Base-by-base conservation (phyloP, 306 rosid genomes). In the Senna tora region DNA sequence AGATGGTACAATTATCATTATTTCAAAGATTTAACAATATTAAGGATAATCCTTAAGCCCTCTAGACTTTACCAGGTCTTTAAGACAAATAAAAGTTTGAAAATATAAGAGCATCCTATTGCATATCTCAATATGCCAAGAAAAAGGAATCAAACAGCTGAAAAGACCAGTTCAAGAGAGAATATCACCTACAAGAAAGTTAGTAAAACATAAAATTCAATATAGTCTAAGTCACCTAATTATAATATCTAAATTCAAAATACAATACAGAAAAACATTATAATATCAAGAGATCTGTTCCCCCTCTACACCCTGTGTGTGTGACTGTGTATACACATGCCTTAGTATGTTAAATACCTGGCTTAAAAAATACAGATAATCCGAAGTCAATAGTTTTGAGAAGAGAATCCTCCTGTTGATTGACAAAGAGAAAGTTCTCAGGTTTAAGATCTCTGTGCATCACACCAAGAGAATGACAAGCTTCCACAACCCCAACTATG, bases 391-490 rank as follows among this genome's bases (percentile, higher is more conserved):
- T 95, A 62, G 97, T 95, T 84, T 88, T 95, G 80, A 95, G 96
- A 75, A 88, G 96, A 11, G 99, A 84, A 58, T 95, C 99, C 88
- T 95, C 99, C 16, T 87, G 81, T 82, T 87, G 85, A 74, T 84
- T 83, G 67, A 95, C 85, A 10, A 91, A 95, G 30, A 95, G 99
- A 85, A 95, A 95, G 78, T 95, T 95, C 77, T 95, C 99, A 0
- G 99, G 99, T 74, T 95, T 95, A 81, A 95, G 97, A 72, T 95
- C 99, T 65, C 99, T 83, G 58, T 95, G 99, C 96, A 92, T 95
- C 68, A 95, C 99, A 59, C 96, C 93, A 49, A 95, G 84, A 5
- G 99, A 88, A 72, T 92, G 97, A 75, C 99, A 95, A 39, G 99
- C 82, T 84, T 95, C 97, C 42, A 95, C 87, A 51, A 95, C 99